Evolutionary conservation across 768 basidiomycete species (phyloP).

Genomic region (Tremella mesenterica): DNA sequence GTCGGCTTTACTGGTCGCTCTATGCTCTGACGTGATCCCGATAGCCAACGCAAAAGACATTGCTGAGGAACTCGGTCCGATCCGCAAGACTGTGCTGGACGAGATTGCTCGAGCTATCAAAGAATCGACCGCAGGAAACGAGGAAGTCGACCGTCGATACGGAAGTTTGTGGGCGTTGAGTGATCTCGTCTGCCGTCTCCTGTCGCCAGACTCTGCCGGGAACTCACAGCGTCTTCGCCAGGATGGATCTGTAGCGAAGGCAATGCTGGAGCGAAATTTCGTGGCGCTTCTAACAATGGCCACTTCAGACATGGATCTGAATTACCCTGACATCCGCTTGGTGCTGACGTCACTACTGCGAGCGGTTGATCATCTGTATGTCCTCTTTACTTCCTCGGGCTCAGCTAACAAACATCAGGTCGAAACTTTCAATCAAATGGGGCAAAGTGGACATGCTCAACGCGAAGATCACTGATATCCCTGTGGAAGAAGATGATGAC

Average conservation of each 20-base stretch:
- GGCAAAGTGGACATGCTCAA: slow-evolving; percentile 53
- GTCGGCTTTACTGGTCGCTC: slow-evolving; percentile 70
- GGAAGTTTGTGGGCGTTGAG: slow-evolving; percentile 77
- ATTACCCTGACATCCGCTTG: slow-evolving; percentile 80
- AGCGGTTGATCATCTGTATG: slow-evolving; percentile 78
- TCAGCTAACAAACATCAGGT: slow-evolving; percentile 48
- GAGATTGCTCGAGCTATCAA: slow-evolving; percentile 77
- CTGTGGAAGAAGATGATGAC: slow-evolving; percentile 43
- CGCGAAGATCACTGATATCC: slow-evolving; percentile 46
- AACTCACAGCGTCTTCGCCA: slow-evolving; percentile 47
- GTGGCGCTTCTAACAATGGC: slow-evolving; percentile 80
- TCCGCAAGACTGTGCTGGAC: slow-evolving; percentile 87
- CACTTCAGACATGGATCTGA: slow-evolving; percentile 85
- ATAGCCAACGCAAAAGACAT: slow-evolving; percentile 65
- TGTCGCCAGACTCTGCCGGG: slow-evolving; percentile 62
- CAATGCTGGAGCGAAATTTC: slow-evolving; percentile 97
- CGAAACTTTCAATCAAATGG: slow-evolving; percentile 98
- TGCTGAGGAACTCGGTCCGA: slow-evolving; percentile 65
- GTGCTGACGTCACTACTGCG: slow-evolving; percentile 79
- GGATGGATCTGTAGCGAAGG: slow-evolving; percentile 77
- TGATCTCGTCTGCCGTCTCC: slow-evolving; percentile 76
- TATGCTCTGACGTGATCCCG: slow-evolving; percentile 77
- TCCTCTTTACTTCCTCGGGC: not conserved
- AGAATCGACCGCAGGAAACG: slow-evolving; percentile 58
- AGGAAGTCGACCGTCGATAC: slow-evolving; percentile 62